phyloP scores from a whole-genome alignment of 495 filamentous ascomycete species.

The Penicillium turbatum region DNA sequence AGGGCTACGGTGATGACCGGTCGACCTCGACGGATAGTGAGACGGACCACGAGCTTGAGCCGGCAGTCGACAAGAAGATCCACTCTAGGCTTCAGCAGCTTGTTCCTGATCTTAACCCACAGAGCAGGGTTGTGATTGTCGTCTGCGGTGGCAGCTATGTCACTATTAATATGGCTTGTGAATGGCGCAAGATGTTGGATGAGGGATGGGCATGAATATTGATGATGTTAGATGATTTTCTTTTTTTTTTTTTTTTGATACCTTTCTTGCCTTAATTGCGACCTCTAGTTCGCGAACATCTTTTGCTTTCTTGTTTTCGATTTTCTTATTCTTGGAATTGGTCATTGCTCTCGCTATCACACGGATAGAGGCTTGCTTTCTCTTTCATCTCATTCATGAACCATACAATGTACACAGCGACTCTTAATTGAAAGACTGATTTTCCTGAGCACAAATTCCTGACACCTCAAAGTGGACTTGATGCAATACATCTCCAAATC shows the following conservation, averaged over 20 bases:
- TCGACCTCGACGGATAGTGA: conserved; percentile 33
- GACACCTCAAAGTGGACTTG: background rate
- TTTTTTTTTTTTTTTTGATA: conserved; percentile 3
- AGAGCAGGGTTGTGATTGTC: conserved; percentile 74
- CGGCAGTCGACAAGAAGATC: conserved; percentile 15
- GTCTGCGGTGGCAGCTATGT: conserved; percentile 84
- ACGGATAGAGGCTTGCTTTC: conserved; percentile 9
- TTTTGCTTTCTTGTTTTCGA: background rate
- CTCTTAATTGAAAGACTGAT: background rate
- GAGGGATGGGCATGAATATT: conserved; percentile 36
- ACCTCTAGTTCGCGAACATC: conserved; percentile 1
- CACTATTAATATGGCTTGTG: conserved; percentile 58
- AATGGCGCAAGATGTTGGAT: conserved; percentile 52
- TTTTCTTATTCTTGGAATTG: background rate
- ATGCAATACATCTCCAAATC: background rate
- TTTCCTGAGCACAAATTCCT: background rate
- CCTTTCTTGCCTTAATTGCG: background rate
- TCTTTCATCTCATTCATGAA: background rate
- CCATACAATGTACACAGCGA: conserved; percentile 2
- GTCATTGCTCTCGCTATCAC: background rate
- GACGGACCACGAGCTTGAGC: conserved; percentile 24
- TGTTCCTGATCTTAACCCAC: conserved; percentile 50
- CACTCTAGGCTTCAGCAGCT: conserved; percentile 55
- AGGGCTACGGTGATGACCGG: conserved; percentile 42
- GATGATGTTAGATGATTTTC: conserved; percentile 4